These are phyloP conservation scores for Panicum virgatum DNA, from an alignment of 202 grass and related monocot genomes.

Conservation along the genomic window DNA sequence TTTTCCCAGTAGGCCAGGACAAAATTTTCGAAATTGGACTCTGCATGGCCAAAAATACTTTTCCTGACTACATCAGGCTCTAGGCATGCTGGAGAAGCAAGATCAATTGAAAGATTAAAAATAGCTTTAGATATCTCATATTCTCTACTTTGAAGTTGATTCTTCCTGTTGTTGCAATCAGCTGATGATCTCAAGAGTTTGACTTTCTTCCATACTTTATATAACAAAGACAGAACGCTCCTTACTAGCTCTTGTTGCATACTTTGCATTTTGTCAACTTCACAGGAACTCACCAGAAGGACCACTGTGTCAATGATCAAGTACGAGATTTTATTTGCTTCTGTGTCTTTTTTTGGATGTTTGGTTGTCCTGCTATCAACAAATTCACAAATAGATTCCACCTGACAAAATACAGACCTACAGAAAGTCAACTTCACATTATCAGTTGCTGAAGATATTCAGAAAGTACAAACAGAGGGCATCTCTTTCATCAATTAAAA, in stretches of 20 bases:
- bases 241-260: slow-evolving; percentile 44
- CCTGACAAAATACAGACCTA: slow-evolving; percentile 46
- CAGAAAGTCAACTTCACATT: slow-evolving; percentile 24
- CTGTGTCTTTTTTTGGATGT: not conserved
- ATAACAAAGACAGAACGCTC: slow-evolving; percentile 42
- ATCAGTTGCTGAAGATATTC: slow-evolving; percentile 20
- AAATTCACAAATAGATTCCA: slow-evolving; percentile 15
- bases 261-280: slow-evolving; percentile 13
- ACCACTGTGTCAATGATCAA: slow-evolving; percentile 50
- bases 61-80: slow-evolving; percentile 36
- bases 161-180: slow-evolving; percentile 28
- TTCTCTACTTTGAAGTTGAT: slow-evolving; percentile 42
- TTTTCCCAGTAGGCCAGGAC: slow-evolving; percentile 65
- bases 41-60: slow-evolving; percentile 55
- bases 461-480: not conserved
- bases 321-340: slow-evolving; percentile 28
- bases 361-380: not conserved
- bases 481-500: slow-evolving; percentile 2
- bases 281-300: slow-evolving; percentile 62
- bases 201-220: slow-evolving; percentile 49
- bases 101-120: slow-evolving; percentile 75
- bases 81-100: slow-evolving; percentile 22
- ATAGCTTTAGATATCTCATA: slow-evolving; percentile 67
- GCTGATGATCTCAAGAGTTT: not conserved
- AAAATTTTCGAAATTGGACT: slow-evolving; percentile 56